phyloP scores from a whole-genome alignment of 106 monocot species.

The Dioscorea dumetorum region DNA sequence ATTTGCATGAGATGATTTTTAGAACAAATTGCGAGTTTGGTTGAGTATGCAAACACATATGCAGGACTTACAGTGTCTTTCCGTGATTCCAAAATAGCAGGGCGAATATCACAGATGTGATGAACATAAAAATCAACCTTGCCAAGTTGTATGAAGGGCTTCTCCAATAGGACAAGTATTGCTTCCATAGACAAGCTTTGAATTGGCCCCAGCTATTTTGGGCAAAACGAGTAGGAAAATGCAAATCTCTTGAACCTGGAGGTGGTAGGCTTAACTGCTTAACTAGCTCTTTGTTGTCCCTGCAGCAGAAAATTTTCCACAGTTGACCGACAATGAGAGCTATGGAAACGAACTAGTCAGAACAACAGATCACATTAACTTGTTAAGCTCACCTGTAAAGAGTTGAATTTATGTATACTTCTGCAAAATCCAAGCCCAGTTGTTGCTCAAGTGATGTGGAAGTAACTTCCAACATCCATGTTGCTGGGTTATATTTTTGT shows the following conservation, averaged over 20 bases:
- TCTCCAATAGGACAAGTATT: constrained; percentile 75
- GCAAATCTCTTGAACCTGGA: constrained; percentile 38
- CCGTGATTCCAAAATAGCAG: constrained; percentile 42
- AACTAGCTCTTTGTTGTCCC: constrained; percentile 43
- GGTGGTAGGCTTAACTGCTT: constrained; percentile 37
- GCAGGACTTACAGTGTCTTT: constrained; percentile 33
- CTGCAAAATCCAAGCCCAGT: constrained; percentile 52
- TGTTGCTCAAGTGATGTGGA: constrained; percentile 47
- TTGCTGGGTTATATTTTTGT: constrained; percentile 28
- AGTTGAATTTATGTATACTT: constrained; percentile 45
- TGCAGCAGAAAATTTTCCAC: constrained; percentile 15
- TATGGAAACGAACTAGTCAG: too few species aligned
- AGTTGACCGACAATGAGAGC: too few species aligned
- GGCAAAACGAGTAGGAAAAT: constrained; percentile 53
- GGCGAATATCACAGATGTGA: constrained; percentile 19
- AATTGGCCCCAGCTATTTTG: constrained; percentile 60
- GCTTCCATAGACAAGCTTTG: constrained; percentile 81
- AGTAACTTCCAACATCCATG: constrained; percentile 85
- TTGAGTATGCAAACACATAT: too few species aligned
- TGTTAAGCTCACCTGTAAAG: constrained; percentile 25
- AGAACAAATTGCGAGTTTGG: too few species aligned
- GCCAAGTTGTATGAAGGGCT: constrained; percentile 59
- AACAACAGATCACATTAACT: too few species aligned
- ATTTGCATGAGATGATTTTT: constrained; percentile 4
- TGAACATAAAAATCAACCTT: constrained; percentile 22